These are phyloP conservation scores for Rhodotorula mucilaginosa DNA, from an alignment of 1,284 basidiomycete species.

Conservation along the genomic window DNA sequence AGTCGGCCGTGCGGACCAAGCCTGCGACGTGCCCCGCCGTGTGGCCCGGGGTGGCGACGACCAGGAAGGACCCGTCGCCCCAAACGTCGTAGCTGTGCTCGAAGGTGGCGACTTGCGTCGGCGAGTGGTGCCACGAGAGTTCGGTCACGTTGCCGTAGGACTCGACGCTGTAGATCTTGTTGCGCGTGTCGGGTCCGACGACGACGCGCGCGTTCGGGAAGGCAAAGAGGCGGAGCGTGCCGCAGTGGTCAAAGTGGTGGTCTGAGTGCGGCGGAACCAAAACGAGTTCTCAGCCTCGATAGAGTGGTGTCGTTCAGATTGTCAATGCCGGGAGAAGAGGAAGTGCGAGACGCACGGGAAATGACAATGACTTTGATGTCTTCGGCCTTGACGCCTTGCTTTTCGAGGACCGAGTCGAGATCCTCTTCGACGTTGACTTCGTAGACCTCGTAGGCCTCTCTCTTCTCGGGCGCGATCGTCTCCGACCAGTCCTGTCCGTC, in stretches of 20 bases:
- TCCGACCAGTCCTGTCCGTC: slow-evolving; percentile 3
- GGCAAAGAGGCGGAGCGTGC: neutral
- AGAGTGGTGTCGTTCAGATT: too few relatives aligned
- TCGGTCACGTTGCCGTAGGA: neutral
- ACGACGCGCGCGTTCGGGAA: slow-evolving; percentile 27
- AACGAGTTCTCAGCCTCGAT: too few relatives aligned
- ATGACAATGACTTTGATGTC: slow-evolving; percentile 22
- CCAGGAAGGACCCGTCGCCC: slow-evolving; percentile 59
- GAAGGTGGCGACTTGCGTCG: slow-evolving; percentile 55
- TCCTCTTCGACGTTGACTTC: slow-evolving; percentile 7
- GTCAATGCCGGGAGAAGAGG: too few relatives aligned
- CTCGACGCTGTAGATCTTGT: slow-evolving; percentile 4
- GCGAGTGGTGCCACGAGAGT: slow-evolving; percentile 11
- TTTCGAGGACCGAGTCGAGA: slow-evolving; percentile 12
- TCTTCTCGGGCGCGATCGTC: neutral
- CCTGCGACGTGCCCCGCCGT: slow-evolving; percentile 58
- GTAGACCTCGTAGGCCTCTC: neutral
- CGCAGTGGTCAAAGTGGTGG: slow-evolving; percentile 35
- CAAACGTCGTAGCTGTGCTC: slow-evolving; percentile 58
- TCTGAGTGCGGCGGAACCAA: slow-evolving; percentile 2
- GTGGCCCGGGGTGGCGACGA: slow-evolving; percentile 61
- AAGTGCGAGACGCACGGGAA: slow-evolving; percentile 1
- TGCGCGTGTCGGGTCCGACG: slow-evolving; percentile 9
- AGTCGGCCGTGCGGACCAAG: slow-evolving; percentile 55
- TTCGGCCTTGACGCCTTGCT: neutral